Conservation (phyloP, 768 basidiomycete species). For the Galerina marginata region DNA sequence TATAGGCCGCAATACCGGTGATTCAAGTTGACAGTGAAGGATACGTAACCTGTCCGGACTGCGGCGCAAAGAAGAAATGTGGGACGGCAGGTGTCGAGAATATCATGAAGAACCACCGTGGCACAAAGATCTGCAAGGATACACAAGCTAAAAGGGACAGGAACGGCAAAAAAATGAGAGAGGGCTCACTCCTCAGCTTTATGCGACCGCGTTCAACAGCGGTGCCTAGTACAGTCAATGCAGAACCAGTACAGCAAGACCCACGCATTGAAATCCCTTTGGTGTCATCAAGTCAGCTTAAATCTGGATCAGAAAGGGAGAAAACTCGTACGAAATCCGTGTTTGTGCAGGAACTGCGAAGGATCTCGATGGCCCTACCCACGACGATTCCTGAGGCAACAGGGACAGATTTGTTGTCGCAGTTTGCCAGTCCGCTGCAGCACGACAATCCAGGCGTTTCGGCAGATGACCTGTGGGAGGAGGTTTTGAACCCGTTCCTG, state of each 20-base stretch:
- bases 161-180: conserved; percentile 13
- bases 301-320: not conserved
- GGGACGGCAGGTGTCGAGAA: conserved; percentile 7
- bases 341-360: not conserved
- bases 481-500: conserved; percentile 20
- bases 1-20: too few species aligned
- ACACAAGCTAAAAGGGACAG: conserved; percentile 15
- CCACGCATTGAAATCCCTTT: not conserved
- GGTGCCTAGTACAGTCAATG: conserved; percentile 2
- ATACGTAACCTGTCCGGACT: conserved; percentile 6
- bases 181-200: conserved; percentile 14
- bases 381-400: not conserved
- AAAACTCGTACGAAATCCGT: not conserved
- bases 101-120: conserved; percentile 14
- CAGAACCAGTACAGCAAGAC: not conserved
- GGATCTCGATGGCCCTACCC: not conserved
- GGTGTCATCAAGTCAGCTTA: not conserved
- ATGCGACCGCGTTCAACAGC: conserved; percentile 1
- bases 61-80: conserved; percentile 5
- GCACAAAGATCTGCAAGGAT: conserved; percentile 15
- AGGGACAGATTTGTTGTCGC: not conserved
- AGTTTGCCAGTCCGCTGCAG: not conserved
- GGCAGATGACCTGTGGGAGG: conserved; percentile 27
- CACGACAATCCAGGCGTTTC: not conserved
- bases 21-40: conserved; percentile 7